Evolutionary conservation across 768 basidiomycete genomes (phyloP).

Genomic region (Tricholoma bakamatsutake): DNA sequence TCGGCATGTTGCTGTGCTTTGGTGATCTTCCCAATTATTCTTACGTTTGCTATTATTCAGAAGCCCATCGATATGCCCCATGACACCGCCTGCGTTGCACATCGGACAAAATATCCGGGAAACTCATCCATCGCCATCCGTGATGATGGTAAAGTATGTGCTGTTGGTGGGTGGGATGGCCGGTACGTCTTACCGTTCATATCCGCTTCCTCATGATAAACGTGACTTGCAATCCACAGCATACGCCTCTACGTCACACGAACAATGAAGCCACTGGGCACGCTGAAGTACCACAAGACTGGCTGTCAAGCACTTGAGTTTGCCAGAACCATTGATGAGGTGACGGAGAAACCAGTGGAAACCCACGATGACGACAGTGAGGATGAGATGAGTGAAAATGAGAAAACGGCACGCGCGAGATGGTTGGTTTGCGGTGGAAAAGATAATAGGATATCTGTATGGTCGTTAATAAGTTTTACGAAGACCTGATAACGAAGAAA

Average conservation of each 20-base stretch:
- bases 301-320: slow-evolving; percentile 75
- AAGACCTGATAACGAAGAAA: slow-evolving; percentile 17
- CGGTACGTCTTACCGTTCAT: slow-evolving; percentile 43
- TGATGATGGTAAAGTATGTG: slow-evolving; percentile 72
- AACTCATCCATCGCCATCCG: slow-evolving; percentile 74
- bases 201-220: background rate
- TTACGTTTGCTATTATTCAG: background rate
- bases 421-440: slow-evolving; percentile 67
- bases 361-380: slow-evolving; percentile 34
- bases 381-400: slow-evolving; percentile 45
- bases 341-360: background rate
- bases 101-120: slow-evolving; percentile 73
- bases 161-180: slow-evolving; percentile 93
- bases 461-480: slow-evolving; percentile 55
- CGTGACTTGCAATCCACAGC: slow-evolving; percentile 30
- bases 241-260: slow-evolving; percentile 80
- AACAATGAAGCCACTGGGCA: slow-evolving; percentile 77
- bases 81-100: slow-evolving; percentile 9
- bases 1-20: slow-evolving; percentile 28
- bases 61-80: background rate
- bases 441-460: slow-evolving; percentile 67
- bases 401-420: slow-evolving; percentile 37
- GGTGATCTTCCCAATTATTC: background rate
- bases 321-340: slow-evolving; percentile 28
- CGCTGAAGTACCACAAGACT: slow-evolving; percentile 75